Evolutionary conservation across 2,329 filamentous ascomycete species (phyloP), one percentile per base, ranked within the genome.

Genomic region (Fusarium euwallaceae): DNA sequence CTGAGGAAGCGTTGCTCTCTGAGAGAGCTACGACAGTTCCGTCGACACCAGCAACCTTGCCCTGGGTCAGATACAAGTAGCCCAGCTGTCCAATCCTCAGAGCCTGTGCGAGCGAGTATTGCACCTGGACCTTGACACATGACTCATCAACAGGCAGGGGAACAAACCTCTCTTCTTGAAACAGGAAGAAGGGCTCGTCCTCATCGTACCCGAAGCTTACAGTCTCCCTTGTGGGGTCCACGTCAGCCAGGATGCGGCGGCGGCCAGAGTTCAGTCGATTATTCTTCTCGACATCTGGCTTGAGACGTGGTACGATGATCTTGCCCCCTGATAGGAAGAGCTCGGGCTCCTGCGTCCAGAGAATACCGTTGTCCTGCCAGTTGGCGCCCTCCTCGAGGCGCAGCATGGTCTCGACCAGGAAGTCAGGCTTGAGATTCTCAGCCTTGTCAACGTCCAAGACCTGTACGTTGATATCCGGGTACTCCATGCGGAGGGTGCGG

Each of bases 271-370:
- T 66, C 22, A 61, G 8, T 9, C 64, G 27, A 12, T 22, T 11
- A 17, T 66, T 66, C 17, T 61, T 43, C 1, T 12, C 10, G 9
- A 53, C 20, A 27, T 66, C 53, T 16, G n/a, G 24, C 17, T 61
- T 41, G 4, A 66, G 32, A 14, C 64, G 56, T 4, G 64, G 64
- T 3, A 66, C 53, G 11, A 61, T 20, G 22, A 36, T 14, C 9
- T 22, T 37, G 1, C n/a, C 4, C 16, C 29, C 4, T 5, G 29
- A 20, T 5, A 61, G 32, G 32, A 37, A 68, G 17, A 68, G 22
- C 34, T 68, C 66, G 4, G 61, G 66, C n/a, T 68, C 66, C 5
- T 24, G n/a, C 20, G 61, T 66, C 66, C 66, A 68, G n/a, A 68
- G 37, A 8, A 68, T 1, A 17, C 55, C 14, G 14, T 22, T 32